phyloP scores from a whole-genome alignment of 208 protist species.

The Trypanosoma scelopori region DNA sequence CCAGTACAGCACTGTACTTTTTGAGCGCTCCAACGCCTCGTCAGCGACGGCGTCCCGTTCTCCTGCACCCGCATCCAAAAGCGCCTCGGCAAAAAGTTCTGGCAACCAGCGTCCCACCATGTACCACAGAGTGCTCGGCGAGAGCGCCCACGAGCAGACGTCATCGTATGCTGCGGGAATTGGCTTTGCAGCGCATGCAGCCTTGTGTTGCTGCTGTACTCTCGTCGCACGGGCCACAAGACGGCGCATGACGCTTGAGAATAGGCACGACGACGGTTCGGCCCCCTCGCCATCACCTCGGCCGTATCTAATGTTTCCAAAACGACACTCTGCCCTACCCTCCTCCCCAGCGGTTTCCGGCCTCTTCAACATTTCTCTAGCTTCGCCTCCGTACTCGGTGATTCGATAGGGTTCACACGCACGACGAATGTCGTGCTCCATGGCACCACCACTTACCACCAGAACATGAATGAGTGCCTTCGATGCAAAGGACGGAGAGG shows the following conservation, averaged over 20 bases:
- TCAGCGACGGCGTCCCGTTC: conserved; percentile 7
- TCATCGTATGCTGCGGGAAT: conserved; percentile 32
- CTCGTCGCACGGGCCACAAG: conserved; percentile 41
- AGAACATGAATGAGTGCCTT: conserved; percentile 42
- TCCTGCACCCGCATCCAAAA: conserved; percentile 24
- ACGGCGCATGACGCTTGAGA: conserved; percentile 55
- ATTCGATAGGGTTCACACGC: conserved; percentile 60
- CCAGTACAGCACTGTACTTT: conserved; percentile 79
- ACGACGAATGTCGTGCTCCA: conserved; percentile 88
- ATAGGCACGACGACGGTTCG: conserved; percentile 26
- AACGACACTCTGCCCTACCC: conserved; percentile 21
- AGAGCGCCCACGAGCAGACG: conserved; percentile 62
- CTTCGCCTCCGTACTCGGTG: conserved; percentile 36
- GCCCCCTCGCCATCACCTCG: background rate
- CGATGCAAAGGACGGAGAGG: conserved; percentile 8
- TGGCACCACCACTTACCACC: conserved; percentile 82
- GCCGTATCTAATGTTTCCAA: conserved; percentile 72
- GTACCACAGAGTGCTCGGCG: conserved; percentile 77
- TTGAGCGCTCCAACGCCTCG: conserved; percentile 42
- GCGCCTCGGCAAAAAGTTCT: conserved; percentile 50
- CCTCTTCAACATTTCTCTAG: background rate
- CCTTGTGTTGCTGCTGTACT: conserved; percentile 34
- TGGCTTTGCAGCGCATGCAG: conserved; percentile 9
- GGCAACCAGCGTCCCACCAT: conserved; percentile 68
- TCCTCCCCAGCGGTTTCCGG: background rate